A percentile compares a stretch with the other conserved stretches of the same genome.
Conservation (phyloP, 1,139 yeast genomes). For the Lodderomyces jiufengensis region DNA sequence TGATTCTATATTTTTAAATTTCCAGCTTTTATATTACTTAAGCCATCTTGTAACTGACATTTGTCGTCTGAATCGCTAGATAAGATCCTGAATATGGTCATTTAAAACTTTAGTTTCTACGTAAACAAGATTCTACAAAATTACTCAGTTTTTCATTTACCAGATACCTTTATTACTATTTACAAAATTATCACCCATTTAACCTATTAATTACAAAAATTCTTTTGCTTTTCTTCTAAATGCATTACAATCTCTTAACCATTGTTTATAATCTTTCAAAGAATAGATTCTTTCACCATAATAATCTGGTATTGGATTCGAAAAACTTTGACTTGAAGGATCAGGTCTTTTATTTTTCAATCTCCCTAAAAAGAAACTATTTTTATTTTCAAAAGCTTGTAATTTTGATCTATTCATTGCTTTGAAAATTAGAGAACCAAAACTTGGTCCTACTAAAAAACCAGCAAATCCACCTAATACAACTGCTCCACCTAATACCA, state of each 20-base stretch:
- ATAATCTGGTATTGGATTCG: constrained; percentile 96
- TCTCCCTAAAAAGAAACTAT: constrained; percentile 69
- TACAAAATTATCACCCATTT: not conserved
- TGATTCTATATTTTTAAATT: too few species aligned
- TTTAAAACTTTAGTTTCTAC: too few species aligned
- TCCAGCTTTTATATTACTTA: too few species aligned
- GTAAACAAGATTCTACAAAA: too few species aligned
- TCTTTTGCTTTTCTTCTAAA: constrained; percentile 82
- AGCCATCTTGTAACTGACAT: too few species aligned
- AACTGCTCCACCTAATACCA: constrained; percentile 68
- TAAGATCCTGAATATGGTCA: too few species aligned
- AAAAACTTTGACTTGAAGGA: constrained; percentile 86
- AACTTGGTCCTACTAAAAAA: constrained; percentile 74
- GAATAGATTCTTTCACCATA: constrained; percentile 95
- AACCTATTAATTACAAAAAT: constrained; percentile 46
- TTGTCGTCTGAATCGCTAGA: too few species aligned
- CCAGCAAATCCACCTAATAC: constrained; percentile 74
- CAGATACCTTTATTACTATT: too few species aligned
- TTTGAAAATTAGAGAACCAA: constrained; percentile 72
- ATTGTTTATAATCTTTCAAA: constrained; percentile 80
- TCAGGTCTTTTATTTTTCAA: constrained; percentile 81
- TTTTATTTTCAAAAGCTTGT: constrained; percentile 53
- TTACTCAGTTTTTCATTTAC: too few species aligned
- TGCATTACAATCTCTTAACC: constrained; percentile 94
- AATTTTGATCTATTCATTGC: constrained; percentile 47